Conservation (phyloP, 345 rosid species). For the Eucalyptus albens region DNA sequence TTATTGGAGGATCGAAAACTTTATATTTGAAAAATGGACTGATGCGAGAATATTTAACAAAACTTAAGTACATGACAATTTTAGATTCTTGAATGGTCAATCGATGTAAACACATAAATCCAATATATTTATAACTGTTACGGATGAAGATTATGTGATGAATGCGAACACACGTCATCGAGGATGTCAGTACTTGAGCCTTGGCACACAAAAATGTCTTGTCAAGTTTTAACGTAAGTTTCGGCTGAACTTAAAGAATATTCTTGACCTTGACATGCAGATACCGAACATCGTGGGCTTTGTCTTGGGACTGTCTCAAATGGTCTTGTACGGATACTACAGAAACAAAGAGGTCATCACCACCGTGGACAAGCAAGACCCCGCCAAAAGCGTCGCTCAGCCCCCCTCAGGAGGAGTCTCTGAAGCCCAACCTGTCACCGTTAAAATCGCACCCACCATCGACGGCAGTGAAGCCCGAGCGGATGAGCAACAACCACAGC, state of each 20-base stretch:
- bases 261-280: constrained; percentile 8
- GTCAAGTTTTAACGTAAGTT: background rate
- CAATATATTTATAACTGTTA: background rate
- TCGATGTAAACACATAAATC: background rate
- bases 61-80: background rate
- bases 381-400: background rate
- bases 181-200: background rate
- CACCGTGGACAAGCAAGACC: background rate
- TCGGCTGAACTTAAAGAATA: background rate
- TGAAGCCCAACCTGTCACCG: constrained; percentile 14
- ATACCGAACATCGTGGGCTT: constrained; percentile 74
- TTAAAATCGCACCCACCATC: background rate
- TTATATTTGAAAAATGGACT: background rate
- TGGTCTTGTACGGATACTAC: constrained; percentile 50
- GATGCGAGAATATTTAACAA: background rate
- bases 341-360: constrained; percentile 9
- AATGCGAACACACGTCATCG: background rate
- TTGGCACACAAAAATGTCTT: background rate
- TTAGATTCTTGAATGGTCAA: background rate
- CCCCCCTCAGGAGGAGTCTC: constrained; percentile 1
- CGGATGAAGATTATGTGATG: background rate
- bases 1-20: background rate
- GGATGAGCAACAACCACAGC: background rate
- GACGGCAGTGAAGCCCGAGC: background rate
- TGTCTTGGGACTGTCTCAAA: constrained; percentile 59